Percentiles rank a stretch among this genome's conserved stretches.
phyloP scores from a whole-genome alignment of 352 stramenopile genomes.

The Phytophthora foliorum region DNA sequence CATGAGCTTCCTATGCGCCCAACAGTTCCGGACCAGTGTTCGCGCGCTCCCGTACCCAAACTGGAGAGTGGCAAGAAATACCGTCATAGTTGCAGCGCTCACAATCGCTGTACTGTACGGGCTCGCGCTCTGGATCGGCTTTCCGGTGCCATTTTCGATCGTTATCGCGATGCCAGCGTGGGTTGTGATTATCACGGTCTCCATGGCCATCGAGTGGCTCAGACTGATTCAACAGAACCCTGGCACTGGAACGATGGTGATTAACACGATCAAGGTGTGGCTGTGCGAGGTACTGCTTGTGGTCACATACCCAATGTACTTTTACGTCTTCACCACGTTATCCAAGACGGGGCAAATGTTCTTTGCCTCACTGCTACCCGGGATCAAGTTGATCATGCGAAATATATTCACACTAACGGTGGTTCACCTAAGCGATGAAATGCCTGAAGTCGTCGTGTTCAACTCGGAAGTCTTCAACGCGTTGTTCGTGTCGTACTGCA shows the following conservation, averaged over 20 bases:
- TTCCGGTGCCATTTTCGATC: conserved; percentile 30
- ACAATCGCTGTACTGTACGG: conserved; percentile 5
- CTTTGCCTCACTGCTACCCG: conserved; percentile 30
- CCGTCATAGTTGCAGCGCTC: conserved; percentile 8
- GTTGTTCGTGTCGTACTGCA: conserved; percentile 39
- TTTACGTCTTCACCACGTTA: conserved; percentile 36
- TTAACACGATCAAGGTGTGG: conserved; percentile 34
- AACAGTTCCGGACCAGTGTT: conserved; percentile 26
- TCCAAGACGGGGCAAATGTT: conserved; percentile 10
- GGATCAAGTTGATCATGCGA: conserved; percentile 35
- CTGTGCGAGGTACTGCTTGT: conserved; percentile 29
- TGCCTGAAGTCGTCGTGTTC: conserved; percentile 32
- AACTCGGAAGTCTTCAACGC: conserved; percentile 40
- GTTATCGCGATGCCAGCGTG: conserved; percentile 17
- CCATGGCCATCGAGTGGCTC: conserved; percentile 15
- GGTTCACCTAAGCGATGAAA: conserved; percentile 34
- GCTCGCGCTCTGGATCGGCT: conserved; percentile 10
- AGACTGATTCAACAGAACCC: conserved; percentile 16
- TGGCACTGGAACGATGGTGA: conserved; percentile 8
- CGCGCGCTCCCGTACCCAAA: conserved; percentile 23
- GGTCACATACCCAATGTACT: conserved; percentile 34
- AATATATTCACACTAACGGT: conserved; percentile 31
- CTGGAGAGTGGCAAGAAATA: neutral
- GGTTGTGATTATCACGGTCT: conserved; percentile 8
- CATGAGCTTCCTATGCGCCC: conserved; percentile 17